These are phyloP conservation scores for Aegilops tauschii DNA, from an alignment of 176 grass and related monocot genomes.

Conservation along the genomic window DNA sequence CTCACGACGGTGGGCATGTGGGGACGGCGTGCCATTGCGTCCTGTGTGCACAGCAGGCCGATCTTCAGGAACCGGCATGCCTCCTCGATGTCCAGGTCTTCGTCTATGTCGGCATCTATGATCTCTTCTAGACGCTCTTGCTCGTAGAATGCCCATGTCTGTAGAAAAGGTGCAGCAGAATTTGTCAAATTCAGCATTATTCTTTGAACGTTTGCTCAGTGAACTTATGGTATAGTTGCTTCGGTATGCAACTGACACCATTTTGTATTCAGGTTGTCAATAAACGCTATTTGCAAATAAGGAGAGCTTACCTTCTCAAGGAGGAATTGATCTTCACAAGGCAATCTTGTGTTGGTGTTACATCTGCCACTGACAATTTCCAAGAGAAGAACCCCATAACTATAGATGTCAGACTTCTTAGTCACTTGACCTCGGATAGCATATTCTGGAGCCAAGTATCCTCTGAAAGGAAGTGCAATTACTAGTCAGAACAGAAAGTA, in stretches of 20 bases:
- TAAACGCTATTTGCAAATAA: not conserved
- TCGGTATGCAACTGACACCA: not conserved
- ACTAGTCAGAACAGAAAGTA: slow-evolving; percentile 10
- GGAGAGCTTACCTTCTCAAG: slow-evolving; percentile 66
- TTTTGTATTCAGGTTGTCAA: not conserved
- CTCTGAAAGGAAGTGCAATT: slow-evolving; percentile 37
- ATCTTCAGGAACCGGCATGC: slow-evolving; percentile 75
- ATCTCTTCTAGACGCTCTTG: slow-evolving; percentile 47
- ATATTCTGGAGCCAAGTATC: slow-evolving; percentile 90
- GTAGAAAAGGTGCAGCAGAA: slow-evolving; percentile 20
- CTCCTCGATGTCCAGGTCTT: slow-evolving; percentile 54
- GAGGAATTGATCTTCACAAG: slow-evolving; percentile 60
- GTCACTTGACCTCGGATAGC: slow-evolving; percentile 92
- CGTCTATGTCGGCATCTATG: slow-evolving; percentile 52
- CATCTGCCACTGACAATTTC: slow-evolving; percentile 78
- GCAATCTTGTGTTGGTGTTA: slow-evolving; percentile 74
- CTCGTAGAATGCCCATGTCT: slow-evolving; percentile 73
- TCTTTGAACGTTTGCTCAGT: not conserved
- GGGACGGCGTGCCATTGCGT: slow-evolving; percentile 70
- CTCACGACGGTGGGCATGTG: slow-evolving; percentile 54
- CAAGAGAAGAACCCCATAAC: slow-evolving; percentile 74
- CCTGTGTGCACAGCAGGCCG: slow-evolving; percentile 78
- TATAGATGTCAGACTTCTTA: slow-evolving; percentile 81
- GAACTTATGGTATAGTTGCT: not conserved
- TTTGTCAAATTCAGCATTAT: not conserved